Percentiles rank a stretch among this genome's conserved stretches.
Conservation (phyloP, 2,329 filamentous ascomycete genomes). For the Cercospora citrullina region DNA sequence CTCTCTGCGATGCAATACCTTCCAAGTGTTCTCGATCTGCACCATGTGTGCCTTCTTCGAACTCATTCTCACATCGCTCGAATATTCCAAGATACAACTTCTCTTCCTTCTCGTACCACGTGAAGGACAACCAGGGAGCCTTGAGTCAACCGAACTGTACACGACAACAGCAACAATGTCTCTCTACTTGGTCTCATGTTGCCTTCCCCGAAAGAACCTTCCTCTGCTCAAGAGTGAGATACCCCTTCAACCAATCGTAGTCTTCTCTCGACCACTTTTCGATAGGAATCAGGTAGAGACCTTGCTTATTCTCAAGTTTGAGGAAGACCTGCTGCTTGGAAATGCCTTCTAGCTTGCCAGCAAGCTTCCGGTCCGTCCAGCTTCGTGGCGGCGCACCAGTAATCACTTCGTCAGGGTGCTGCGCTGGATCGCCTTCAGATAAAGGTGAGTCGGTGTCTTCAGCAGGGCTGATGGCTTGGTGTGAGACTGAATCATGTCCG, state of each 20-base stretch:
- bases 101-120: background rate
- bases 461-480: background rate
- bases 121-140: background rate
- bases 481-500: background rate
- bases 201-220: slow-evolving; percentile 4
- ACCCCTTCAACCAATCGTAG: slow-evolving; percentile 1
- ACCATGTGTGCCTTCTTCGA: background rate
- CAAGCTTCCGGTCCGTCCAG: background rate
- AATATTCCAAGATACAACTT: background rate
- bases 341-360: slow-evolving; percentile 6
- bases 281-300: background rate
- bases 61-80: background rate
- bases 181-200: background rate
- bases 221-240: background rate
- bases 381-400: slow-evolving; percentile 3
- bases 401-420: background rate
- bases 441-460: background rate
- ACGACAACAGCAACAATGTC: background rate
- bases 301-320: background rate
- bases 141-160: background rate
- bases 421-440: background rate
- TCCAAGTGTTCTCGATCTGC: background rate
- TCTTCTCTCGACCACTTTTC: background rate
- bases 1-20: background rate
- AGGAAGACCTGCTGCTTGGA: slow-evolving; percentile 1